Evolutionary conservation across 345 rosid genomes (phyloP), one percentile per base, ranked within the genome.

Genomic region (Salix udensis): DNA sequence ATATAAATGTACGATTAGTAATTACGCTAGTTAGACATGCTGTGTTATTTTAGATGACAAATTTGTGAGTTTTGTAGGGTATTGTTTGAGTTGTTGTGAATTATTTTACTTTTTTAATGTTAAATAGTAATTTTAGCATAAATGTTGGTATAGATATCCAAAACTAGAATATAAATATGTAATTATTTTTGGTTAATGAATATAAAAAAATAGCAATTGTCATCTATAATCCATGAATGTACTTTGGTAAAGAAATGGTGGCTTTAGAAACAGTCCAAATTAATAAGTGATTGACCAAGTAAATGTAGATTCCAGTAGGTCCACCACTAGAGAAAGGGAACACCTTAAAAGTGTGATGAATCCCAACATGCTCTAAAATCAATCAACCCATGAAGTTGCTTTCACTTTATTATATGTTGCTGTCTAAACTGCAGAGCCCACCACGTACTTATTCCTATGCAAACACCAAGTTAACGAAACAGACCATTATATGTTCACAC

Each of bases 321-420:
- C 40, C 40, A 7, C 69, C 69, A 19, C 5, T 5, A 52, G 40
- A 34, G 68, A 34, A 39, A 34, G 68, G 4, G 69, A 28, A 28
- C 44, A 18, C 8, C 18, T 1, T 7, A 28, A 37, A 15, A 36
- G 23, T 0, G 69, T 36, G 46, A 66, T 66, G 70, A 65, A 60
- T 74, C 78, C 73, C 79, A 58, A 60, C 79, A 67, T 48, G 46
- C 74, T 74, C 60, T 13, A 46, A 72, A 76, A 68, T 72, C 60
- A 73, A 58, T 16, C 79, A 37, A n/a, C 42, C 24, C 46, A 58
- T 16, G 40, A 8, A 37, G 39, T 16, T 34, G 69, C 69, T 60
- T 58, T 42, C 64, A 31, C 34, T 31, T 28, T 53, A 50, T 65
- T 53, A n/a, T 28, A 19, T 67, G 40, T 16, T 66, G 30, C 21